A percentile compares a stretch with the other conserved stretches of the same genome.
These are phyloP conservation scores for Epichloe sibirici DNA, from an alignment of 2,329 filamentous ascomycete species.

Conservation along the genomic window DNA sequence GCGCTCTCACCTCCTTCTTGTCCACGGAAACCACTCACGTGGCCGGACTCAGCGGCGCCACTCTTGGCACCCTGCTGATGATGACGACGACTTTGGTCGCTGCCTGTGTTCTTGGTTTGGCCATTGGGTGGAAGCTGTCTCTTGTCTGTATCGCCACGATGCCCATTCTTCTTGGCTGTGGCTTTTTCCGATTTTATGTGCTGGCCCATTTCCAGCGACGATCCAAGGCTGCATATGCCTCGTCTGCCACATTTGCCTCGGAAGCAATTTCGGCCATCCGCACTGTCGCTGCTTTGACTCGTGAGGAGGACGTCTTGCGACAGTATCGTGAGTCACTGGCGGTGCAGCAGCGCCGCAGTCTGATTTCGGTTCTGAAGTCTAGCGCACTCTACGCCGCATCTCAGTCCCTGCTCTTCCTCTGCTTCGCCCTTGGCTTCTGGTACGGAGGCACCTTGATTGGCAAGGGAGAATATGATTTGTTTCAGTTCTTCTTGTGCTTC, in stretches of 20 bases:
- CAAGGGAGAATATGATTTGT: slow-evolving; percentile 57
- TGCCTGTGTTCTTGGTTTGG: slow-evolving; percentile 56
- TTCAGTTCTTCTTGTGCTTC: slow-evolving; percentile 90
- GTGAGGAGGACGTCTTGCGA: slow-evolving; percentile 67
- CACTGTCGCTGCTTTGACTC: slow-evolving; percentile 81
- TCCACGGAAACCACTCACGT: slow-evolving; percentile 84
- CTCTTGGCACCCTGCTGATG: slow-evolving; percentile 74
- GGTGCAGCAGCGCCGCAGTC: slow-evolving; percentile 51
- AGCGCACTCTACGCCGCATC: slow-evolving; percentile 72
- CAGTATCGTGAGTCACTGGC: slow-evolving; percentile 59
- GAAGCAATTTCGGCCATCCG: slow-evolving; percentile 91
- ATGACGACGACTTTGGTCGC: slow-evolving; percentile 69
- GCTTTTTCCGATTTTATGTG: slow-evolving; percentile 82
- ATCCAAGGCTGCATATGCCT: slow-evolving; percentile 67
- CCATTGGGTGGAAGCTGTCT: slow-evolving; percentile 77
- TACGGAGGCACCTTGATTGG: slow-evolving; percentile 72
- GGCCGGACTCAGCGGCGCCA: slow-evolving; percentile 76
- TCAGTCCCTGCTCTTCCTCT: slow-evolving; percentile 73
- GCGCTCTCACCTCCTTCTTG: slow-evolving; percentile 77
- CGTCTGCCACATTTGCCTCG: slow-evolving; percentile 76
- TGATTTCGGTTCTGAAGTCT: slow-evolving; percentile 64
- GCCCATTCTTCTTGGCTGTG: slow-evolving; percentile 64
- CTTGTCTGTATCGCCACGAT: slow-evolving; percentile 71
- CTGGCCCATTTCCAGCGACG: slow-evolving; percentile 67
- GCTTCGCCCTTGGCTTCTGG: slow-evolving; percentile 84